These are phyloP conservation scores for Eustoma russellianum DNA, from an alignment of 257 asterid genomes.

Conservation along the genomic window DNA sequence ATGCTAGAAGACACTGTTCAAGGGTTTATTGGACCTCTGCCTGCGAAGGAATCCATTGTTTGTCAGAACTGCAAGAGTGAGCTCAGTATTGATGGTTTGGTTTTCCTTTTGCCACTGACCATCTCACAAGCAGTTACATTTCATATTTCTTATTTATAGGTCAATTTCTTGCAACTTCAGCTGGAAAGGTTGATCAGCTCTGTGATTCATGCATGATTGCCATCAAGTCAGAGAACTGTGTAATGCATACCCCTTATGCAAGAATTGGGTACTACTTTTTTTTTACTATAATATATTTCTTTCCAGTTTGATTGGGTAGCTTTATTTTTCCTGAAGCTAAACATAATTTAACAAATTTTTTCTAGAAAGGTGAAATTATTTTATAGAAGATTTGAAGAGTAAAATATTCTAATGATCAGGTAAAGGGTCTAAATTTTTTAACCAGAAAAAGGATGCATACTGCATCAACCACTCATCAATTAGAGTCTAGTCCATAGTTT, in stretches of 20 bases:
- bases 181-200: constrained; percentile 60
- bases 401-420: too few species aligned
- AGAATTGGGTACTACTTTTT: constrained; percentile 22
- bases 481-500: too few species aligned
- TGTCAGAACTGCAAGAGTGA: constrained; percentile 76
- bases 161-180: constrained; percentile 70
- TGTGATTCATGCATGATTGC: constrained; percentile 77
- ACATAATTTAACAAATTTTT: too few species aligned
- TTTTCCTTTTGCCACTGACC: constrained; percentile 9
- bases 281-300: too few species aligned
- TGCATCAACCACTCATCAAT: too few species aligned
- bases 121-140: constrained; percentile 1
- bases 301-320: too few species aligned
- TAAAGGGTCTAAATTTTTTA: too few species aligned
- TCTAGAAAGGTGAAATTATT: too few species aligned
- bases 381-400: too few species aligned
- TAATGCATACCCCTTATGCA: constrained; percentile 21
- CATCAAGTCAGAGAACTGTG: constrained; percentile 48
- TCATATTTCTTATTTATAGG: constrained; percentile 35
- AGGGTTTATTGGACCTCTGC: constrained; percentile 72
- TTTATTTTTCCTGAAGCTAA: too few species aligned
- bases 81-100: constrained; percentile 11
- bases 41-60: constrained; percentile 55
- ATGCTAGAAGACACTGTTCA: constrained; percentile 71
- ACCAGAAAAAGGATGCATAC: too few species aligned